phyloP scores from a whole-genome alignment of 306 rosid genomes.

The Fragaria iinumae region DNA sequence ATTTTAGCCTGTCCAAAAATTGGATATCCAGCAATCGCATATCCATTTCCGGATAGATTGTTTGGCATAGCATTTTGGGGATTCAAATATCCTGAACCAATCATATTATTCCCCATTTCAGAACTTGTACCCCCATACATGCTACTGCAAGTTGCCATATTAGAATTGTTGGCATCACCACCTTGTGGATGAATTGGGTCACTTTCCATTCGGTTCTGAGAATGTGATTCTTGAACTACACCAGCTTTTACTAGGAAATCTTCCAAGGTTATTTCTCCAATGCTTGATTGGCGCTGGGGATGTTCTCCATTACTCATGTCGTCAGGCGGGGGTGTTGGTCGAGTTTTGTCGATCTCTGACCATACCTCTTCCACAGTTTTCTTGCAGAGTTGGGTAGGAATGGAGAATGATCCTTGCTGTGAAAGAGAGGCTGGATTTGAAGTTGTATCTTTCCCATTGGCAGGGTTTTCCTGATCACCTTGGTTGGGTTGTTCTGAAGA shows the following conservation, averaged over 20 bases:
- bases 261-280: slow-evolving; percentile 67
- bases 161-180: slow-evolving; percentile 10
- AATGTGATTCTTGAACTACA: slow-evolving; percentile 46
- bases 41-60: slow-evolving; percentile 10
- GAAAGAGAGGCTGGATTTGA: slow-evolving; percentile 15
- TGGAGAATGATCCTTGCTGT: slow-evolving; percentile 33
- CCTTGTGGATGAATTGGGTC: slow-evolving; percentile 23
- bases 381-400: slow-evolving; percentile 56
- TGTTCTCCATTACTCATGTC: slow-evolving; percentile 5
- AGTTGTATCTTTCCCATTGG: slow-evolving; percentile 4
- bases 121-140: slow-evolving; percentile 20
- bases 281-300: slow-evolving; percentile 37
- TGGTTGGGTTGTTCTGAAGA: slow-evolving; percentile 11
- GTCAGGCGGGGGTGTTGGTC: slow-evolving; percentile 15
- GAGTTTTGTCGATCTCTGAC: slow-evolving; percentile 53
- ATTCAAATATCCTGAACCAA: slow-evolving; percentile 23
- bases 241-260: slow-evolving; percentile 77
- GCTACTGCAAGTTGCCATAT: background rate
- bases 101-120: slow-evolving; percentile 28
- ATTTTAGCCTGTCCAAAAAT: slow-evolving; percentile 31
- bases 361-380: slow-evolving; percentile 70
- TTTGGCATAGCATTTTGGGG: slow-evolving; percentile 24
- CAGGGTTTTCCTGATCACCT: background rate
- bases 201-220: slow-evolving; percentile 11
- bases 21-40: slow-evolving; percentile 25